Evolutionary conservation across 495 filamentous ascomycete genomes (phyloP), one percentile per base, ranked within the genome.

Genomic region (Amorphotheca resinae): DNA sequence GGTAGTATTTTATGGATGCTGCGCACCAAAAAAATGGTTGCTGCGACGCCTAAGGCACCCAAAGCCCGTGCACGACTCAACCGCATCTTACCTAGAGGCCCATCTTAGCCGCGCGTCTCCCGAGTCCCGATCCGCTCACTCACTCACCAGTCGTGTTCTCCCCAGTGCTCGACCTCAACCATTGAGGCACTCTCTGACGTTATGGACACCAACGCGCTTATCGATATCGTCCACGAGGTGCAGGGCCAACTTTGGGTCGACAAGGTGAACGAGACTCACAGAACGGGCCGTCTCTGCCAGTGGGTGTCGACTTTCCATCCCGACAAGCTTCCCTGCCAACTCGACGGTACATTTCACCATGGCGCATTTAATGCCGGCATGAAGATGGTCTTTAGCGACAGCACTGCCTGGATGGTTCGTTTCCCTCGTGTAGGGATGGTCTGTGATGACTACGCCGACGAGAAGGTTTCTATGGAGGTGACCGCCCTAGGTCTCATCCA

Each of bases 401-500:
- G 44, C 33, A 60, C 52, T 22, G 44, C 51, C 32, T 63, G 56
- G 60, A 52, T 65, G 41, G 49, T 66, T 40, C 56, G 62, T 43
- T 61, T 66, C 43, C 60, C 64, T 52, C 56, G 58, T 9, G 49
- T 51, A 22, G 57, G 58, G n/a, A 63, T 25, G 35, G 45, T 61
- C 50, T 55, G 39, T 42, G 46, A 46, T 15, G 44, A 53, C n/a
- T 54, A 58, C 22, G 28, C 46, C 33, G 39, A 65, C 25, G 62
- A 69, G 42, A 68, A 69, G 41, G 57, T 69, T 41, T 43, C 56
- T 7, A 66, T 64, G 50, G 67, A 67, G 23, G 53, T 64, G 17
- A 46, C n/a, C n/a, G n/a, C n/a, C n/a, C n/a, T 70, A 8, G 21
- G 45, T 34, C 54, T 63, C 33, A 51, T 69, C 38, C 44, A 40